These are phyloP conservation scores for Vigna unguiculata DNA, from an alignment of 306 rosid genomes.

Conservation along the genomic window DNA sequence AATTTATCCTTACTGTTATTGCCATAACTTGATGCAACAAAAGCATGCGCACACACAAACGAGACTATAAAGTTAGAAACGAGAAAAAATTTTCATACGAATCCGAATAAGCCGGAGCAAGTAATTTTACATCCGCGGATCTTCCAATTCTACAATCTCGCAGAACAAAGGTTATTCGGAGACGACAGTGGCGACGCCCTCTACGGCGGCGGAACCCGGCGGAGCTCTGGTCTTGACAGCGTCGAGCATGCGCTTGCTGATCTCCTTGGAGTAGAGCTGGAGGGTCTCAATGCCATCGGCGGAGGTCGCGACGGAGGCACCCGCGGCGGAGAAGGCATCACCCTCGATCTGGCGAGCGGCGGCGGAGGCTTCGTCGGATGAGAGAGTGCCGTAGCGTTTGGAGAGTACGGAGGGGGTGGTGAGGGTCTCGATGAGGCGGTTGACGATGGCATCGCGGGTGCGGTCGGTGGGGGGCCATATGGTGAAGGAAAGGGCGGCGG, in stretches of 20 bases:
- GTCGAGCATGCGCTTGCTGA: constrained; percentile 40
- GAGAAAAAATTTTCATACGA: too few species aligned
- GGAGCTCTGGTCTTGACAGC: constrained; percentile 28
- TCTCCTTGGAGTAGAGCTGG: constrained; percentile 44
- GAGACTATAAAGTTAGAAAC: not conserved
- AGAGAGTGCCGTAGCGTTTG: constrained; percentile 37
- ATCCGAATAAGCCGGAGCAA: not conserved
- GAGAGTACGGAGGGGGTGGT: constrained; percentile 77
- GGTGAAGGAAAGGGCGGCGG: constrained; percentile 12
- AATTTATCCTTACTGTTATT: not conserved
- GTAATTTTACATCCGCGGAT: not conserved
- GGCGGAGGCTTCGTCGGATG: constrained; percentile 29
- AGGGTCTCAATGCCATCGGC: constrained; percentile 15
- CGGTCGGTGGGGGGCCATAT: constrained; percentile 95
- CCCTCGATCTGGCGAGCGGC: constrained; percentile 40
- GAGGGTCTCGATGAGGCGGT: constrained; percentile 80
- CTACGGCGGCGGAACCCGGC: constrained; percentile 38
- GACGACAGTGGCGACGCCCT: not conserved
- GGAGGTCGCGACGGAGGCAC: not conserved
- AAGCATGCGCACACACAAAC: not conserved
- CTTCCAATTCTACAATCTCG: constrained; percentile 22
- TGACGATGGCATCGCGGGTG: constrained; percentile 87
- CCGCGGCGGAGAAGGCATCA: constrained; percentile 25
- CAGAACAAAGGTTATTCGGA: not conserved
- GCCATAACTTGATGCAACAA: constrained; percentile 24